phyloP scores from a whole-genome alignment of 2,329 filamentous ascomycete genomes.

The Coniella lustricola region DNA sequence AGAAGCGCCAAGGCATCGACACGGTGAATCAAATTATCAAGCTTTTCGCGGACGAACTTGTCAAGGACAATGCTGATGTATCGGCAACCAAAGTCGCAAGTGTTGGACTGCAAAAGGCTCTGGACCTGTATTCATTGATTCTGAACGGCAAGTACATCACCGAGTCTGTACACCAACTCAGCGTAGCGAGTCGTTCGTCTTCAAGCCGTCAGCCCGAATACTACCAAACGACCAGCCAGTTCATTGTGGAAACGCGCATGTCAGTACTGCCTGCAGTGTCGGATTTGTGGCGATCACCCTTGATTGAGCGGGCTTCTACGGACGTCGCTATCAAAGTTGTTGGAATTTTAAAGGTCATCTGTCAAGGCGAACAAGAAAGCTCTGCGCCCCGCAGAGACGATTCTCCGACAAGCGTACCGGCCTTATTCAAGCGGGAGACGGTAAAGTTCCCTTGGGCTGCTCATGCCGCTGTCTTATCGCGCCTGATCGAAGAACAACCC shows the following conservation, averaged over 20 bases:
- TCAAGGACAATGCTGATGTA: constrained; percentile 29
- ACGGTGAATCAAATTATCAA: constrained; percentile 66
- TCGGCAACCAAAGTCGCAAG: constrained; percentile 40
- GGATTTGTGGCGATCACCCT: constrained; percentile 76
- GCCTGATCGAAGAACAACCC: constrained; percentile 38
- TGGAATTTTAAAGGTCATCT: constrained; percentile 72
- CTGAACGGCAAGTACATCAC: constrained; percentile 70
- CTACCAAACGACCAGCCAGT: constrained; percentile 53
- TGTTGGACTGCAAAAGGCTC: constrained; percentile 68
- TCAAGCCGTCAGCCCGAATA: constrained; percentile 35
- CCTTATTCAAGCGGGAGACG: constrained; percentile 37
- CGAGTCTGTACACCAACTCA: constrained; percentile 61
- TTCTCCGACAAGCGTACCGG: constrained; percentile 21
- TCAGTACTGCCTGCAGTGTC: constrained; percentile 69
- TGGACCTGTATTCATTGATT: constrained; percentile 72
- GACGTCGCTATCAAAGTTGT: constrained; percentile 72
- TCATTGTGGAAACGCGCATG: constrained; percentile 79
- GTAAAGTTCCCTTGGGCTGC: constrained; percentile 42
- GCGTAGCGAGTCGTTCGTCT: constrained; percentile 30
- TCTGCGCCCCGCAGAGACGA: constrained; percentile 59
- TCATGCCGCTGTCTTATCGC: constrained; percentile 25
- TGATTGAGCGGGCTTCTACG: constrained; percentile 74
- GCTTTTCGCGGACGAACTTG: constrained; percentile 55
- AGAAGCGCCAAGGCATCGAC: constrained; percentile 68
- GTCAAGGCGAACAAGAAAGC: constrained; percentile 69